Conservation (phyloP, 345 rosid genomes). For the Moricandia arvensis region DNA sequence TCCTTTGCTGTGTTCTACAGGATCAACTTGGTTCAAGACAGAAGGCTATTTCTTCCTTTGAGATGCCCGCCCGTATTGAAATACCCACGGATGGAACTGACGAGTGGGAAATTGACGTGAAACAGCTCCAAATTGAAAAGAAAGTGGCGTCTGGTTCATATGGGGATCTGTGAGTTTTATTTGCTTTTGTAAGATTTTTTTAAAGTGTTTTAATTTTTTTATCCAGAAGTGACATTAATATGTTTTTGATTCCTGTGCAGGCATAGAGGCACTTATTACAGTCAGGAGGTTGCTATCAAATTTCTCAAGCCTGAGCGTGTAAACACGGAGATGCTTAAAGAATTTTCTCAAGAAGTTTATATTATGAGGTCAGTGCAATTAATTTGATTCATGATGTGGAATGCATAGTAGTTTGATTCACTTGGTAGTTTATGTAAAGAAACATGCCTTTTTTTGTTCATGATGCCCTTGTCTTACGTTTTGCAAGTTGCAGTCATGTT, state of each 20-base stretch:
- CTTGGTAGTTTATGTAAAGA: not conserved
- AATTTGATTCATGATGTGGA: not conserved
- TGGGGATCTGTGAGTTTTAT: conserved; percentile 82
- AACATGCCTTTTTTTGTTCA: not conserved
- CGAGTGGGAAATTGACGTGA: conserved; percentile 91
- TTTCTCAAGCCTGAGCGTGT: conserved; percentile 82
- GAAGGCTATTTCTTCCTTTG: conserved; percentile 44
- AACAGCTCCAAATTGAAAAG: conserved; percentile 64
- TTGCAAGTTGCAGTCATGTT: not conserved
- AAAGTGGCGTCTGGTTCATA: conserved; percentile 89
- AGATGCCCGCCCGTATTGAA: conserved; percentile 65
- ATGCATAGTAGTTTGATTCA: not conserved
- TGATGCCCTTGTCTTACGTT: not conserved
- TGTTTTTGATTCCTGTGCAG: conserved; percentile 42
- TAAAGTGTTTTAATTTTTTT: not conserved
- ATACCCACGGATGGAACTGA: conserved; percentile 88
- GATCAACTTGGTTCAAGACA: conserved; percentile 53
- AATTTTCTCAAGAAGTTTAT: conserved; percentile 91
- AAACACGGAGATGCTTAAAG: conserved; percentile 67
- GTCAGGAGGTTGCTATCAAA: conserved; percentile 97
- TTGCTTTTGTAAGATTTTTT: not conserved
- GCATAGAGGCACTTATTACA: conserved; percentile 79
- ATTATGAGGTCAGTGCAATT: conserved; percentile 74
- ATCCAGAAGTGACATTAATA: conserved; percentile 14
- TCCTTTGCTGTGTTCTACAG: conserved; percentile 45